Conservation (phyloP, 1,139 yeast genomes). For the Yamadazyma dushanensis region DNA sequence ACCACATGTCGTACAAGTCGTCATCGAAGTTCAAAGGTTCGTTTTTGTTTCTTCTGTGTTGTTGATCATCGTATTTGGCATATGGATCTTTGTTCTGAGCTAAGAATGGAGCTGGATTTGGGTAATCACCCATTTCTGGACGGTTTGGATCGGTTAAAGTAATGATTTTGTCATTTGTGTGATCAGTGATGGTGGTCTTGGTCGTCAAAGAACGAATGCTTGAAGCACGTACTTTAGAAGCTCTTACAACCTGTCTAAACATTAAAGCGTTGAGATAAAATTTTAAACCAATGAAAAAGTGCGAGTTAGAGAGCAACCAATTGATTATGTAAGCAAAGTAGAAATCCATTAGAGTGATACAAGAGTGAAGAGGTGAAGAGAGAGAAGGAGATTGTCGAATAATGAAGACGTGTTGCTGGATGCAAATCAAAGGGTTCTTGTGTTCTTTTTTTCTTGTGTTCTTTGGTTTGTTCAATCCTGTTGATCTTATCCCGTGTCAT, state of each 20-base stretch:
- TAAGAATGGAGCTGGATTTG: conserved; percentile 44
- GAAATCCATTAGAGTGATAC: conserved; percentile 5
- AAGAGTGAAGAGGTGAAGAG: conserved; percentile 1
- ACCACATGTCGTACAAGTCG: conserved; percentile 81
- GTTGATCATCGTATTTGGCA: conserved; percentile 75
- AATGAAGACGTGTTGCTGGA: too few species aligned
- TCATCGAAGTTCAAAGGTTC: conserved; percentile 73
- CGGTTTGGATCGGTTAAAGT: conserved; percentile 44
- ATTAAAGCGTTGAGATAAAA: conserved; percentile 8
- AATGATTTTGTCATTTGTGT: conserved; percentile 41
- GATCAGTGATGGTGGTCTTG: conserved; percentile 41
- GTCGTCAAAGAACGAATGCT: conserved; percentile 33
- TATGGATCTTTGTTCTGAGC: conserved; percentile 71
- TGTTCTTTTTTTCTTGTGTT: too few species aligned
- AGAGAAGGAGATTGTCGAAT: too few species aligned
- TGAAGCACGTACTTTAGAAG: conserved; percentile 7
- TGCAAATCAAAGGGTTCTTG: too few species aligned
- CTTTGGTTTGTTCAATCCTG: too few species aligned
- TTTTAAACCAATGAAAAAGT: conserved; percentile 12
- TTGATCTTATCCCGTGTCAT: too few species aligned
- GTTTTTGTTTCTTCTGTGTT: conserved; percentile 73
- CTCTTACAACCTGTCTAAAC: conserved; percentile 15
- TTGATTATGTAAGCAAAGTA: conserved; percentile 4
- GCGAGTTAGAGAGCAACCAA: too few species aligned
- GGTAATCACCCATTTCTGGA: conserved; percentile 49